Evolutionary conservation across 1,139 yeast genomes (phyloP), one percentile per base, ranked within the genome.

Genomic region (Zygosaccharomyces pseudobailii): DNA sequence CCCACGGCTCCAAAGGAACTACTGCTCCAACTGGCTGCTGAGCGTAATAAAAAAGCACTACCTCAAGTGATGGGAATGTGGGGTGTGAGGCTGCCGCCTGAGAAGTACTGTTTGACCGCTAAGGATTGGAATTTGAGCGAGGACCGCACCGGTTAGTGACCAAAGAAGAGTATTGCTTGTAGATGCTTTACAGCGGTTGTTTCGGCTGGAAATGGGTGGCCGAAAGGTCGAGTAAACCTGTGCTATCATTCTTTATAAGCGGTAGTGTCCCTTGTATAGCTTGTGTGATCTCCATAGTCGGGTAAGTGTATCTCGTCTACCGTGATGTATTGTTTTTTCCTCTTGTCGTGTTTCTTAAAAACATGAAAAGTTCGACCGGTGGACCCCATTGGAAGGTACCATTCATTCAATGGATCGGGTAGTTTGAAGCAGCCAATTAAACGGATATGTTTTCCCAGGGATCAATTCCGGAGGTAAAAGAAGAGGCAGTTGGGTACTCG

Each of bases 21-120:
- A 58, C 69, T 92, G 55, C 71, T 92, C 65, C 96, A 92, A 66
- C 72, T 92, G 58, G 98, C 98, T 0, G 86, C 84, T 32, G 98
- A 94, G 63, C 75, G 96, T 56, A 92, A 92, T 66, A 82, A 88
- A 57, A 83, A 87, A 63, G 84, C 95, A 0, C 73, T 92, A 50
- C 99, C 99, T 4, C 88, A 94, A 6, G 92, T 92, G 27, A 83
- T 89, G 66, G 94, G 95, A 24, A 80, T 85, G 47, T 90, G 92
- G 84, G 98, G 98, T 21, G 75, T 92, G 47, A 79, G 97, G 53
- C 73, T 94, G 48, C 99, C 99, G 3, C 98, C 98, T 7, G 98
- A 92, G 71, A 92, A 90, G 76, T 90, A 89, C 70, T 92, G 97
- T 68, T 71, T 92, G 48, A 89, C 96, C 2, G 66, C 66, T 10